Evolutionary conservation across 2,329 filamentous ascomycete species (phyloP).

Genomic region (Ophiosphaerella herpotricha): DNA sequence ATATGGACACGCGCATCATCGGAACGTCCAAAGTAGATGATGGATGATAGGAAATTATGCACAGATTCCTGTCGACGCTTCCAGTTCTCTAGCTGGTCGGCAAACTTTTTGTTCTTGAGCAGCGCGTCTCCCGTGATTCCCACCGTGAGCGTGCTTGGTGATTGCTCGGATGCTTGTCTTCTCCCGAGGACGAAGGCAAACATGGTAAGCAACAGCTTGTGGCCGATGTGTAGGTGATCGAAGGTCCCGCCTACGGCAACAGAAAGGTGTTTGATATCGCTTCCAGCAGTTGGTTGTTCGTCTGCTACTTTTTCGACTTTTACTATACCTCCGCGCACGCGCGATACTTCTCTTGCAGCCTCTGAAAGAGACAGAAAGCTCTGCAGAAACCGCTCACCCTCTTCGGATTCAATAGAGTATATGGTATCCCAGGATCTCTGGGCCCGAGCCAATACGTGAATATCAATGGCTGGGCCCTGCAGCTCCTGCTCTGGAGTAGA

Average conservation of each 20-base stretch:
- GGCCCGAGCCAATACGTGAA: constrained; percentile 53
- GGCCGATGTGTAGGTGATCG: constrained; percentile 91
- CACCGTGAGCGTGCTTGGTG: constrained; percentile 67
- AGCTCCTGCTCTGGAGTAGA: constrained; percentile 35
- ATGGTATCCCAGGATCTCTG: constrained; percentile 66
- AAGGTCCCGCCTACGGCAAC: constrained; percentile 93
- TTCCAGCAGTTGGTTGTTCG: constrained; percentile 5
- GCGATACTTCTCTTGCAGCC: constrained; percentile 34
- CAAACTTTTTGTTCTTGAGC: constrained; percentile 86
- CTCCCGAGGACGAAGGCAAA: constrained; percentile 70
- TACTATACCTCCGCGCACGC: constrained; percentile 43
- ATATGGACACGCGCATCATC: constrained; percentile 48
- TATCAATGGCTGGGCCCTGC: constrained; percentile 56
- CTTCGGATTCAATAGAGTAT: constrained; percentile 69
- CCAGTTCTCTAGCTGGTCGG: constrained; percentile 82
- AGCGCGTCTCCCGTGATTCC: constrained; percentile 89
- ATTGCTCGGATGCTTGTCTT: constrained; percentile 16
- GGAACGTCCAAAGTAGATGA: constrained; percentile 63
- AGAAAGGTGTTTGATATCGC: constrained; percentile 57
- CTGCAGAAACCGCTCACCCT: constrained; percentile 63
- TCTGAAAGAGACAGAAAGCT: constrained; percentile 46
- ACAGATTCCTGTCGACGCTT: constrained; percentile 70
- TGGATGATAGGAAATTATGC: constrained; percentile 69
- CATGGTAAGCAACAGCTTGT: constrained; percentile 95
- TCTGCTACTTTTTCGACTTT: constrained; percentile 17